Base-by-base conservation (phyloP, 176 grass and related monocot genomes). In the Aechmea fasciata region DNA sequence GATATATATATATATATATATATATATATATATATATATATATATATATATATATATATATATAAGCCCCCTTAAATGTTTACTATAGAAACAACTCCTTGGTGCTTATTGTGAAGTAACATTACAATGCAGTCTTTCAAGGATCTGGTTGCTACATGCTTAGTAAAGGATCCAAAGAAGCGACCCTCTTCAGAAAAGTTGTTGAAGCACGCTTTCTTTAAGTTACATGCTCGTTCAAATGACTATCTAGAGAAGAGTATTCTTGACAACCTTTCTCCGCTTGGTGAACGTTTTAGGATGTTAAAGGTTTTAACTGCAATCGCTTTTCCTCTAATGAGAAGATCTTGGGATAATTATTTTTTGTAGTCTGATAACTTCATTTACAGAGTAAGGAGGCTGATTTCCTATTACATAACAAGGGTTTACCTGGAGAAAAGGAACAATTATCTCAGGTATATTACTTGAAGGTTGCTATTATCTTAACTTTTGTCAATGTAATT, bases 121-220 rank as follows among this genome's bases (percentile, higher is more conserved):
- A 57, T 76, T 67, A 85, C 78, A 73, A 80, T 78, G 49, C 72
- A 99, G 94, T 79, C 87, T 75, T 99, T 99, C 64, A 99, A 85
- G 68, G 87, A 88, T 67, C 79, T 99, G 87, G 89, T 99, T 59
- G 89, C 87, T 4, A 80, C 82, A 62, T 99, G 94, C 76, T 83
- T 99, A 79, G 89, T 93, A 26, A 99, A 99, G 87, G 94, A 99
- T 82, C 89, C 94, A 10, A 86, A 79, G 68, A 99, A 93, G 77
- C 87, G 89, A 17, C 89, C 89, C 51, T 72, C 80, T 73, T 87
- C 94, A 69, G 94, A 93, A 74, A 99, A 90, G 73, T 83, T 99
- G 52, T 80, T 93, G 73, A 99, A 90, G 64, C 94, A 99, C 72
- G 75, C 87, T 49, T 93, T 99, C 83, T 99, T 99, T 81, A 99